phyloP scores from a whole-genome alignment of 306 rosid species.

The Vigna nakashimae region DNA sequence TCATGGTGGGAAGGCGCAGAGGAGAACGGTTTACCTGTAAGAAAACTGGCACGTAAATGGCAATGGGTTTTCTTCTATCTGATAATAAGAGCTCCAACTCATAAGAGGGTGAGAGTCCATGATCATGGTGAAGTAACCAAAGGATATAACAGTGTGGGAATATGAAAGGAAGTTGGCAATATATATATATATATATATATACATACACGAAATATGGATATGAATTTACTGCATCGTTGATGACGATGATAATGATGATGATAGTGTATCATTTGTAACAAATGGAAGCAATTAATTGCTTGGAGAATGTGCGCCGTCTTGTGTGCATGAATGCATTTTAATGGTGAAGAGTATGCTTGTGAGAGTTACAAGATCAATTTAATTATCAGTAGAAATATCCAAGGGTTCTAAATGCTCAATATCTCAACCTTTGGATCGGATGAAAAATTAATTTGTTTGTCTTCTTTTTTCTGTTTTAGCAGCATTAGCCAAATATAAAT shows the following conservation, averaged over 20 bases:
- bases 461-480: not conserved
- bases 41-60: slow-evolving; percentile 40
- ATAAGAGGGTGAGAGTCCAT: slow-evolving; percentile 39
- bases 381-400: slow-evolving; percentile 22
- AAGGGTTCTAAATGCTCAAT: not conserved
- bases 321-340: slow-evolving; percentile 55
- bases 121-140: slow-evolving; percentile 11
- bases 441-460: not conserved
- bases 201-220: slow-evolving; percentile 36
- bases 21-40: slow-evolving; percentile 45
- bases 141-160: slow-evolving; percentile 12
- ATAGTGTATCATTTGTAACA: slow-evolving; percentile 38
- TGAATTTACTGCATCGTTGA: not conserved
- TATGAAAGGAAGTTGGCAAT: slow-evolving; percentile 25
- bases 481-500: too few relatives aligned
- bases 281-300: slow-evolving; percentile 32
- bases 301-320: slow-evolving; percentile 72
- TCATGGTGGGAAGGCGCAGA: not conserved
- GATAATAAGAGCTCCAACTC: slow-evolving; percentile 37
- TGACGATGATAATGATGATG: slow-evolving; percentile 19
- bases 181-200: slow-evolving; percentile 61
- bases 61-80: slow-evolving; percentile 47
- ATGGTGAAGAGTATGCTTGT: slow-evolving; percentile 44
- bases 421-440: slow-evolving; percentile 36
- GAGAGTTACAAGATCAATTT: slow-evolving; percentile 69